Percentiles rank a stretch among this genome's conserved stretches.
phyloP scores from a whole-genome alignment of 2,329 filamentous ascomycete species.

The Fusarium xyrophilum region DNA sequence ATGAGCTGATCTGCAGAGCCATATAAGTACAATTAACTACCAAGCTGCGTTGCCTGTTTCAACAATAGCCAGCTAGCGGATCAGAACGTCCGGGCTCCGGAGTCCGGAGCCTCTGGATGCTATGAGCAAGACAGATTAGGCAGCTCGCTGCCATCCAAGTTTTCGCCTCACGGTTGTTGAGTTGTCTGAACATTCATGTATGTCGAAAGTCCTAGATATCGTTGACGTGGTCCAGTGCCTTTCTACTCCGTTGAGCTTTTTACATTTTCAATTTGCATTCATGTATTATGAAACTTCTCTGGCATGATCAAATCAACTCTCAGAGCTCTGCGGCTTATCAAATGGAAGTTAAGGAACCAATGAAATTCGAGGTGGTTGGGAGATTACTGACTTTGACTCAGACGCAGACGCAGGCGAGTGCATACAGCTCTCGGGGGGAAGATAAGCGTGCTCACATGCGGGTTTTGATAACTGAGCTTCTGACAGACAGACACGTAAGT shows the following conservation, averaged over 20 bases:
- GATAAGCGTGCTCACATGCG: neutral
- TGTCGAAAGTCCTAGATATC: neutral
- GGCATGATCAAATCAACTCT: rapidly evolving
- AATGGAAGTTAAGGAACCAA: neutral
- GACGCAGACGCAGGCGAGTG: neutral
- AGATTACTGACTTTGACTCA: neutral
- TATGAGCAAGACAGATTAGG: neutral
- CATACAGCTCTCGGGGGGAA: neutral
- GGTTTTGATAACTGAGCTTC: neutral
- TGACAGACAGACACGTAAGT: neutral
- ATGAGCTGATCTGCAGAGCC: rapidly evolving
- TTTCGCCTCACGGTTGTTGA: neutral
- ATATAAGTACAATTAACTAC: neutral
- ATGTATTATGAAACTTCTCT: neutral
- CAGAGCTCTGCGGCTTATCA: neutral
- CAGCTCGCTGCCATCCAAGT: neutral
- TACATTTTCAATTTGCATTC: neutral
- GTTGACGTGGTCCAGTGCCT: neutral
- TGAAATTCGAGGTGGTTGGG: neutral
- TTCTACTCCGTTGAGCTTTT: neutral
- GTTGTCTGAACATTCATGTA: rapidly evolving
- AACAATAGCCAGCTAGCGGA: neutral
- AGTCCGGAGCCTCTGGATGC: neutral
- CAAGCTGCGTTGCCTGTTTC: neutral
- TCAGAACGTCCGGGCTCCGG: neutral